Percentiles rank a stretch among this genome's conserved stretches.
These are phyloP conservation scores for Diplotaxis tenuifolia DNA, from an alignment of 345 rosid species.

Conservation along the genomic window DNA sequence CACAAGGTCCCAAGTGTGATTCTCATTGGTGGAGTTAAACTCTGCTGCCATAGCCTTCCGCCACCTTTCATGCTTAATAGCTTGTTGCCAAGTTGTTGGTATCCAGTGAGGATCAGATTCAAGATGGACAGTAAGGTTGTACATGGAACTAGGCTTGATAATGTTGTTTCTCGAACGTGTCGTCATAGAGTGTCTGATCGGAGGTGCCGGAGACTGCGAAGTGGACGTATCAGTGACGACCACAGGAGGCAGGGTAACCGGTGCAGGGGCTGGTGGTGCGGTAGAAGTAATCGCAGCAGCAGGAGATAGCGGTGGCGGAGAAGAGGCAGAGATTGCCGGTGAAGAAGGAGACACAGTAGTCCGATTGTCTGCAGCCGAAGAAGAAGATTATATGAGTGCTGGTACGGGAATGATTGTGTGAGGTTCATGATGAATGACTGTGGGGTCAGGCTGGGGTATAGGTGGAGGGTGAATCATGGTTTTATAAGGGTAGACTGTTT, in stretches of 20 bases:
- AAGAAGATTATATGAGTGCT: background rate
- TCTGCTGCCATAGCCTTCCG: background rate
- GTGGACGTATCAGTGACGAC: accelerated
- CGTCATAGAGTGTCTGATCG: background rate
- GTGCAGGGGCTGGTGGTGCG: background rate
- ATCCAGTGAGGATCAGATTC: background rate
- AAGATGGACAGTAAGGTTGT: background rate
- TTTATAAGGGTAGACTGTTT: background rate
- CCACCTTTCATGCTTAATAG: background rate
- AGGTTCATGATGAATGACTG: background rate
- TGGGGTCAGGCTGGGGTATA: background rate
- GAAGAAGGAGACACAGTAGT: background rate
- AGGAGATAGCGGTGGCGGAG: background rate
- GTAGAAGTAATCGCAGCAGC: no score
- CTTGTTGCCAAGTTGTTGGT: background rate
- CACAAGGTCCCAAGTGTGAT: background rate
- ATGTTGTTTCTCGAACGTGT: background rate
- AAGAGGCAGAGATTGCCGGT: background rate
- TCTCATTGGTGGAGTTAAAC: background rate
- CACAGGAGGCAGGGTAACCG: accelerated
- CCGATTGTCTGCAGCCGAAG: background rate
- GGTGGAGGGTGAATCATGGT: background rate
- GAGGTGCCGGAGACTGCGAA: background rate
- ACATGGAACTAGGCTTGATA: background rate
- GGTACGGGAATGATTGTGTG: background rate